phyloP scores from a whole-genome alignment of 192 early-diverging fungal species.

The Martensiomyces pterosporus region DNA sequence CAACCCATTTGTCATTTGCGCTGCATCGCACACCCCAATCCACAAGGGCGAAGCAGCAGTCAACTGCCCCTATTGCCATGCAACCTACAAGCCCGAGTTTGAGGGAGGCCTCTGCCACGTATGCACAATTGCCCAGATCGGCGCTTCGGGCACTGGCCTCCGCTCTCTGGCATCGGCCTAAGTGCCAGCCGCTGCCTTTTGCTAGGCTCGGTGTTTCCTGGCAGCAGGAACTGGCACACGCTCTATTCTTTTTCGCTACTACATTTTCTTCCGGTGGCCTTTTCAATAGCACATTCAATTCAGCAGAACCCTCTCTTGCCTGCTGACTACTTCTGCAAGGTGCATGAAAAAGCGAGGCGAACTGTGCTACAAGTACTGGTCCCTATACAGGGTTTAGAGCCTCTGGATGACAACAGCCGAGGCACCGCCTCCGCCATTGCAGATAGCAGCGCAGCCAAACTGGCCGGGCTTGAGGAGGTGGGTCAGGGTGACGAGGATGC shows the following conservation, averaged over 20 bases:
- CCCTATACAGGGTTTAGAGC: slow-evolving; percentile 19
- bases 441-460: slow-evolving; percentile 75
- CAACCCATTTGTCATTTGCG: slow-evolving; percentile 92
- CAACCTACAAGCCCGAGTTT: slow-evolving; percentile 82
- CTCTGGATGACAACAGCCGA: slow-evolving; percentile 65
- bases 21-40: slow-evolving; percentile 80
- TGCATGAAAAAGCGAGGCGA: too few species aligned
- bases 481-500: slow-evolving; percentile 77
- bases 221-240: slow-evolving; percentile 8
- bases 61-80: slow-evolving; percentile 84
- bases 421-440: slow-evolving; percentile 82
- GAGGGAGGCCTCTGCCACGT: slow-evolving; percentile 74
- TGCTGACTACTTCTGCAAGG: too few species aligned
- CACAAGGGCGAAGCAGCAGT: slow-evolving; percentile 77
- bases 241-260: neutral
- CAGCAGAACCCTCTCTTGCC: too few species aligned
- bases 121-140: slow-evolving; percentile 84
- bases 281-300: too few species aligned
- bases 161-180: slow-evolving; percentile 33
- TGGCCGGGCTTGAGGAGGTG: slow-evolving; percentile 79
- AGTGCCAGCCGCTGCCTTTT: too few species aligned
- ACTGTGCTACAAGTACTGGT: too few species aligned
- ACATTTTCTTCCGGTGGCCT: neutral
- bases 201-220: too few species aligned
- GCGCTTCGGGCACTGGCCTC: slow-evolving; percentile 70